phyloP scores from a whole-genome alignment of 208 protist genomes.

The Acanthamoeba triangularis region DNA sequence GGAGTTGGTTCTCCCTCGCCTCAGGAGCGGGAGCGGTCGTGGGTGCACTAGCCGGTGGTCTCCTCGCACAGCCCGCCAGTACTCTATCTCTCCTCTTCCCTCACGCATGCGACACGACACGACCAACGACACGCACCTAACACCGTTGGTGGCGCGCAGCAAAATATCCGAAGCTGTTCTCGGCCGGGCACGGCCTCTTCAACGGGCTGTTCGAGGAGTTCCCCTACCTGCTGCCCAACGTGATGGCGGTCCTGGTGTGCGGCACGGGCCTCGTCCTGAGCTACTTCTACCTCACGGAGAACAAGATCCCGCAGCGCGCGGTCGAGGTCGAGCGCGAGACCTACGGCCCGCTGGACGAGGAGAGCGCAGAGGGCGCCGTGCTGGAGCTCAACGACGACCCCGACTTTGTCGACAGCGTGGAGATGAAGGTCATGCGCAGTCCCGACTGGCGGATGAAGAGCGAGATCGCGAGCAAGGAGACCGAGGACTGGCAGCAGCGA shows the following conservation, averaged over 20 bases:
- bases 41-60: neutral
- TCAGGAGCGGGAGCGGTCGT: neutral
- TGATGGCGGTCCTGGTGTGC: neutral
- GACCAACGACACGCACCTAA: neutral
- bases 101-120: no score
- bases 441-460: constrained; percentile 16
- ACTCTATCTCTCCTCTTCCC: neutral
- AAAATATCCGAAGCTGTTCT: constrained; percentile 31
- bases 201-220: constrained; percentile 32
- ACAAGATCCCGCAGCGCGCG: neutral
- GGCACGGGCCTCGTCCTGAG: constrained; percentile 1
- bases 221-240: constrained; percentile 35
- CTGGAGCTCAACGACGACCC: neutral
- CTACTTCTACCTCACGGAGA: constrained; percentile 40
- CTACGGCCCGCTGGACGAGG: neutral
- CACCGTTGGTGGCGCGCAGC: neutral
- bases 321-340: neutral
- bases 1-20: constrained; percentile 55
- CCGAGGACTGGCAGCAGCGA: neutral
- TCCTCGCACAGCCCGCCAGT: constrained; percentile 41
- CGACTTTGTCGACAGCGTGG: neutral
- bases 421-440: neutral
- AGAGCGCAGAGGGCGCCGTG: no score
- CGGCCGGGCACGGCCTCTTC: neutral
- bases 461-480: constrained; percentile 15